A percentile compares a stretch with the other conserved stretches of the same genome.
phyloP scores from a whole-genome alignment of 768 basidiomycete species.

The Boletus tylopilopsis region DNA sequence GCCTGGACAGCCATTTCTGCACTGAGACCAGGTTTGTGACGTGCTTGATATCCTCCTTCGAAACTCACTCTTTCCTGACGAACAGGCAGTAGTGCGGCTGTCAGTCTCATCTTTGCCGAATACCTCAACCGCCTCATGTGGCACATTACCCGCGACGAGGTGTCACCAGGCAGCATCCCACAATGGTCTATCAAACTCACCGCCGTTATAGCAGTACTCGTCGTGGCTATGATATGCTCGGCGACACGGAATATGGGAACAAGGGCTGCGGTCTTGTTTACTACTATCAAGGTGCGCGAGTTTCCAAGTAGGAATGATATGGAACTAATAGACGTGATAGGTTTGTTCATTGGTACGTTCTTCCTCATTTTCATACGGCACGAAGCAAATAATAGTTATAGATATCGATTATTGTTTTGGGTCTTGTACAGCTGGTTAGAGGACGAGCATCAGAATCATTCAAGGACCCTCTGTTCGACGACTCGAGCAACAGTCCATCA shows the following conservation, averaged over 20 bases:
- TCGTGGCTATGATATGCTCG: conserved; percentile 77
- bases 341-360: conserved; percentile 59
- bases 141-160: conserved; percentile 65
- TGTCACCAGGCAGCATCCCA: conserved; percentile 76
- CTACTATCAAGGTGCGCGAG: conserved; percentile 67
- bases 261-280: conserved; percentile 82
- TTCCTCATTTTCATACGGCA: background rate
- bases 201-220: conserved; percentile 64
- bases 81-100: conserved; percentile 73
- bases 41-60: background rate
- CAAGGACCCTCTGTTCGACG: conserved; percentile 62
- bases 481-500: conserved; percentile 74
- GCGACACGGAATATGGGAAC: conserved; percentile 75
- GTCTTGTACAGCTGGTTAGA: conserved; percentile 69
- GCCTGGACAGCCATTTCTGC: conserved; percentile 93
- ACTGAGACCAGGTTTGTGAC: conserved; percentile 69
- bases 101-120: conserved; percentile 87
- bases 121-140: conserved; percentile 89
- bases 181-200: conserved; percentile 91
- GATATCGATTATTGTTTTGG: conserved; percentile 73
- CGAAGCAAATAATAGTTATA: conserved; percentile 23
- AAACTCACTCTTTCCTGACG: conserved; percentile 2
- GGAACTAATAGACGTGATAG: conserved; percentile 32
- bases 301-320: background rate
- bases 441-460: conserved; percentile 71